Conservation (phyloP, 2,329 filamentous ascomycete species). For the Penicillium sp. region DNA sequence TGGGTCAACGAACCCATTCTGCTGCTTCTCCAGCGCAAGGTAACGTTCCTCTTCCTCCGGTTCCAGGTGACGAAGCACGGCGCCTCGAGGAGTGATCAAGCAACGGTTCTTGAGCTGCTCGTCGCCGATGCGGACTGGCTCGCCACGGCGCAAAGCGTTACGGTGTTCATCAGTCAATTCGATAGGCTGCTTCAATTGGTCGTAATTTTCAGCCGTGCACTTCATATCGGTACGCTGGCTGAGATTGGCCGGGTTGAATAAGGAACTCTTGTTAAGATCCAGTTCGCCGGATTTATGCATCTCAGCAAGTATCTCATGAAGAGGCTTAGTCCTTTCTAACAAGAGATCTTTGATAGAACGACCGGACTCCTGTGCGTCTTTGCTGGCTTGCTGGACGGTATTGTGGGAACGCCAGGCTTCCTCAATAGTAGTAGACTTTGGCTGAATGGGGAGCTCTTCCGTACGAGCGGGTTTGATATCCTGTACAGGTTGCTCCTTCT, state of each 20-base stretch:
- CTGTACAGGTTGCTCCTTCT: conserved; percentile 22
- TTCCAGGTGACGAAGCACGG: conserved; percentile 42
- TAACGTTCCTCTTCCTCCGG: conserved; percentile 45
- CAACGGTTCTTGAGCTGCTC: conserved; percentile 40
- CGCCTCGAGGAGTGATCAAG: conserved; percentile 44
- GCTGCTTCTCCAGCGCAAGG: conserved; percentile 41
- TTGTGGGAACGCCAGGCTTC: conserved; percentile 37
- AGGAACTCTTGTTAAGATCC: conserved; percentile 36
- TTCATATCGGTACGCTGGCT: conserved; percentile 42
- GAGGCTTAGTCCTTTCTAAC: conserved; percentile 35
- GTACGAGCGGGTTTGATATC: conserved; percentile 18
- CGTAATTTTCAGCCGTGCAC: conserved; percentile 38
- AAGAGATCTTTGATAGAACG: conserved; percentile 39
- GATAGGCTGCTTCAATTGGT: conserved; percentile 35
- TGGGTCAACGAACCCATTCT: conserved; percentile 27
- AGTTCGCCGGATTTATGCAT: conserved; percentile 36
- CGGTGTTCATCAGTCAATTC: conserved; percentile 42
- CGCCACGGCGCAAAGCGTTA: conserved; percentile 39
- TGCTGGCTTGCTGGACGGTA: conserved; percentile 37
- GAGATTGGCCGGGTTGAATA: conserved; percentile 41
- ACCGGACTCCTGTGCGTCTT: conserved; percentile 35
- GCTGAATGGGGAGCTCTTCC: conserved; percentile 17
- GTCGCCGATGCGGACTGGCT: conserved; percentile 38
- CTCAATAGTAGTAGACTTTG: conserved; percentile 9
- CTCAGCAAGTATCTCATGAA: conserved; percentile 37